Evolutionary conservation across 2,329 filamentous ascomycete species (phyloP).

Genomic region (Pseudonectria buxi): DNA sequence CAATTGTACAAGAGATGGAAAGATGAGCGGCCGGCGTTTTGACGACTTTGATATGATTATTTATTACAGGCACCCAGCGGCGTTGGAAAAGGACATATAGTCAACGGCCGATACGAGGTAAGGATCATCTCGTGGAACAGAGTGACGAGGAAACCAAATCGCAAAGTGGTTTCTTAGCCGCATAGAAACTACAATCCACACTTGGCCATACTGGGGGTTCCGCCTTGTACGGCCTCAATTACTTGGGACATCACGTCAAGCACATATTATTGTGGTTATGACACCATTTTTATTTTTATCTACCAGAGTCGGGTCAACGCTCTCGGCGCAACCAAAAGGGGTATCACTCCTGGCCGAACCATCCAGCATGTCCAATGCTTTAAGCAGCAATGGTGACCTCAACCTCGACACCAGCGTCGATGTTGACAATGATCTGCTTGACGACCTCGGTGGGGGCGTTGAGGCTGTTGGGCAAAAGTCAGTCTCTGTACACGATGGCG

Average conservation of each 20-base stretch:
- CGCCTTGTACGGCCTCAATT: no score
- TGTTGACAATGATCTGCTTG: slow-evolving; percentile 96
- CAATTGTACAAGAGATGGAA: slow-evolving; percentile 1
- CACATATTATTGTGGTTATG: no score
- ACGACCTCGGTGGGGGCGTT: slow-evolving; percentile 96
- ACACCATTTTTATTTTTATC: slow-evolving; percentile 5
- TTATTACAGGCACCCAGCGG: slow-evolving; percentile 11
- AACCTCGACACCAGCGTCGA: slow-evolving; percentile 88
- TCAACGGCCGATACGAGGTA: no score
- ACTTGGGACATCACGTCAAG: neutral
- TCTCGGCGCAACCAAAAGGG: slow-evolving; percentile 5
- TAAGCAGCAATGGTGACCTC: slow-evolving; percentile 87
- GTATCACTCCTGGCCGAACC: slow-evolving; percentile 8
- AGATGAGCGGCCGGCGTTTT: slow-evolving; percentile 7
- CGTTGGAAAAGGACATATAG: slow-evolving; percentile 7
- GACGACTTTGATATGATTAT: slow-evolving; percentile 3
- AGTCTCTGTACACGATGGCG: slow-evolving; percentile 1
- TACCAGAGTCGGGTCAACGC: slow-evolving; percentile 10
- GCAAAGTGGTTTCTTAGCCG: no score
- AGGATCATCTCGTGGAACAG: no score
- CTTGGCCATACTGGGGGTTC: no score
- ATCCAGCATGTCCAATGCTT: slow-evolving; percentile 18
- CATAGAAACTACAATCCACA: no score
- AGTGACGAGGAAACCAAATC: no score
- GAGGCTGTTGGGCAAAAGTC: slow-evolving; percentile 46